Conservation (phyloP, 1,284 basidiomycete species). For the Cryptococcus floricola region DNA sequence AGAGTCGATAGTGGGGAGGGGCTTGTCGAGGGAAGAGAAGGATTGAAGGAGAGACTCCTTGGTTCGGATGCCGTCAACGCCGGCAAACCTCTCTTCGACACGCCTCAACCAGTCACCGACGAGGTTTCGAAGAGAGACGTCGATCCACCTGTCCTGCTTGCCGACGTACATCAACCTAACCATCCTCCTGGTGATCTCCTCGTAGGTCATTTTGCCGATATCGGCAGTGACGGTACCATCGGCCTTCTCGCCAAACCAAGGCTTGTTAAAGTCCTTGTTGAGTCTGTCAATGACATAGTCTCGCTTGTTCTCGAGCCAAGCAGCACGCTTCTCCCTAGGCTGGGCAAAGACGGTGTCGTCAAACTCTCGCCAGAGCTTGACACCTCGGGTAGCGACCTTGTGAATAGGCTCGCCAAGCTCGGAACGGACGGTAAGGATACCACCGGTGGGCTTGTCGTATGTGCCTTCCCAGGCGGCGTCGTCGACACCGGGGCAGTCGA, state of each 20-base stretch:
- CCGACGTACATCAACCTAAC: slow-evolving; percentile 87
- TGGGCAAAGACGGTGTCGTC: slow-evolving; percentile 93
- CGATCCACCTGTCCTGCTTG: slow-evolving; percentile 91
- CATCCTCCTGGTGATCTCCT: slow-evolving; percentile 89
- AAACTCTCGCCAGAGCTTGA: slow-evolving; percentile 98
- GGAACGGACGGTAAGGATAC: slow-evolving; percentile 92
- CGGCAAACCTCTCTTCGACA: slow-evolving; percentile 95
- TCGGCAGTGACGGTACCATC: slow-evolving; percentile 78
- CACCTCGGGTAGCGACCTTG: slow-evolving; percentile 93
- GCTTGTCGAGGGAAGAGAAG: slow-evolving; percentile 78
- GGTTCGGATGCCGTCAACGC: slow-evolving; percentile 68
- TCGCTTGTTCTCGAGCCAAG: slow-evolving; percentile 82
- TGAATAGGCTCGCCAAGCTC: slow-evolving; percentile 99
- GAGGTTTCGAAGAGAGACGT: slow-evolving; percentile 86
- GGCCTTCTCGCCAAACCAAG: slow-evolving; percentile 95
- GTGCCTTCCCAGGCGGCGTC: slow-evolving; percentile 93
- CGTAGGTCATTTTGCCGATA: slow-evolving; percentile 95
- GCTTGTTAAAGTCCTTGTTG: slow-evolving; percentile 94
- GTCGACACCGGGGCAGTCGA: slow-evolving; percentile 86
- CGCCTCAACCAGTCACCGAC: slow-evolving; percentile 96
- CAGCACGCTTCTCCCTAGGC: slow-evolving; percentile 86
- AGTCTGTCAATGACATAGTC: slow-evolving; percentile 87
- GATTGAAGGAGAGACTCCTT: slow-evolving; percentile 89
- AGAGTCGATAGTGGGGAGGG: slow-evolving; percentile 66
- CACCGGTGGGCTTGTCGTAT: slow-evolving; percentile 89